Evolutionary conservation across 2,329 filamentous ascomycete species (phyloP).

Genomic region (Neofusicoccum laricinum): DNA sequence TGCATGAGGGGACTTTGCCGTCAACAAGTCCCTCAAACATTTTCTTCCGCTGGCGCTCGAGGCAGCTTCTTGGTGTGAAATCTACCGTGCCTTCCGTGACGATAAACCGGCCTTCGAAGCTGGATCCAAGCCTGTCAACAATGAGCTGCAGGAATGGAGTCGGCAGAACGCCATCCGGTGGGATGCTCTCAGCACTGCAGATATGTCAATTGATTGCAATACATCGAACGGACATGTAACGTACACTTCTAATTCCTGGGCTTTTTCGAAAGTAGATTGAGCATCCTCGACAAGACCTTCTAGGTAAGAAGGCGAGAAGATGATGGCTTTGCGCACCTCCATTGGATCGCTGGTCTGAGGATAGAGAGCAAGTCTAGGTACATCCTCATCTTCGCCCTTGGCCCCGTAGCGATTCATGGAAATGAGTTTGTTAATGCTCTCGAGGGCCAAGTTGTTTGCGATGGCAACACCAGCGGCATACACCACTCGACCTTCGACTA

Average conservation of each 20-base stretch:
- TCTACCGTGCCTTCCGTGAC: background rate
- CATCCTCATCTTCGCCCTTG: slow-evolving; percentile 1
- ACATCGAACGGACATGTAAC: background rate
- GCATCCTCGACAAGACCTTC: background rate
- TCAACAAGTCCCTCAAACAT: background rate
- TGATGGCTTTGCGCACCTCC: slow-evolving; percentile 5
- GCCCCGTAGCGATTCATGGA: slow-evolving; percentile 1
- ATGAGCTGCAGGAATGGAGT: slow-evolving; percentile 3
- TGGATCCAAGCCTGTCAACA: background rate
- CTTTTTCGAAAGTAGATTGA: background rate
- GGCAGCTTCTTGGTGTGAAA: slow-evolving; percentile 5
- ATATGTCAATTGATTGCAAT: background rate
- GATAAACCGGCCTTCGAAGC: background rate
- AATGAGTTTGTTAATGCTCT: slow-evolving; percentile 25
- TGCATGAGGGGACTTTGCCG: background rate
- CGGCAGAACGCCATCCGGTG: background rate
- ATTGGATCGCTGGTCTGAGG: background rate
- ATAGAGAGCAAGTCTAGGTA: background rate
- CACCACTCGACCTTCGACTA: background rate
- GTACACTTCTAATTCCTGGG: background rate
- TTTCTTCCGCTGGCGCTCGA: background rate
- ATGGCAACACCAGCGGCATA: slow-evolving; percentile 10
- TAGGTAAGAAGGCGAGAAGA: slow-evolving; percentile 6
- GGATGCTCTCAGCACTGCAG: background rate
- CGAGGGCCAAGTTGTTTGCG: slow-evolving; percentile 24